These are phyloP conservation scores for Oemleria cerasiformis DNA, from an alignment of 306 rosid species.

Conservation along the genomic window DNA sequence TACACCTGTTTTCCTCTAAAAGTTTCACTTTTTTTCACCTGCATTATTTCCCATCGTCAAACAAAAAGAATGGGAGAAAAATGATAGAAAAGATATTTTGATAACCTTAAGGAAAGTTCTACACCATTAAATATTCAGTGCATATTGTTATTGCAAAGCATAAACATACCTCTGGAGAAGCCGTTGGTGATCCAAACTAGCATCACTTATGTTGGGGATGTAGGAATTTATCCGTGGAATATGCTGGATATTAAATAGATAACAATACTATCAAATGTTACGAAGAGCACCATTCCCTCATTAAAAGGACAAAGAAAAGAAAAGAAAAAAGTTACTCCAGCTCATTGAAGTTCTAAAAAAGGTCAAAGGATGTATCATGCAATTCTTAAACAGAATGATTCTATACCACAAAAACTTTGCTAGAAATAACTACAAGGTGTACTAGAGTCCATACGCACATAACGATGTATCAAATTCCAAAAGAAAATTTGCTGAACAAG, in stretches of 20 bases:
- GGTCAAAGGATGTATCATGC: no score
- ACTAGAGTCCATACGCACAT: no score
- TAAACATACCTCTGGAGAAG: slow-evolving; percentile 70
- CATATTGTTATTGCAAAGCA: slow-evolving; percentile 13
- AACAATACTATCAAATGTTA: slow-evolving; percentile 16
- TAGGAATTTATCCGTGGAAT: slow-evolving; percentile 79
- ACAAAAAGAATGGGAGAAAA: background rate
- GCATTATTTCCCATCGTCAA: background rate
- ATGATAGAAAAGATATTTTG: background rate
- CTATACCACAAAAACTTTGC: no score
- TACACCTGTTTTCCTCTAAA: background rate
- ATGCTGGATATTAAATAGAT: slow-evolving; percentile 52
- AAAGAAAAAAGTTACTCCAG: no score
- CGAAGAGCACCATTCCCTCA: background rate
- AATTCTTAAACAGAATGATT: no score
- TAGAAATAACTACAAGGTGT: no score
- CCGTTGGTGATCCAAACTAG: slow-evolving; percentile 81
- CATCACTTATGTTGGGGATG: slow-evolving; percentile 67
- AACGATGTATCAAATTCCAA: no score
- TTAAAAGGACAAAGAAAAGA: background rate
- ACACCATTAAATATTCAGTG: background rate
- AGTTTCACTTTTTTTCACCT: background rate
- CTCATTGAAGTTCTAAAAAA: background rate
- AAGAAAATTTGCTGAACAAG: background rate
- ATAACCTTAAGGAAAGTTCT: background rate